A percentile compares a stretch with the other conserved stretches of the same genome.
These are phyloP conservation scores for Chlorella sp. DNA, from an alignment of 139 green algal species.

Conservation along the genomic window DNA sequence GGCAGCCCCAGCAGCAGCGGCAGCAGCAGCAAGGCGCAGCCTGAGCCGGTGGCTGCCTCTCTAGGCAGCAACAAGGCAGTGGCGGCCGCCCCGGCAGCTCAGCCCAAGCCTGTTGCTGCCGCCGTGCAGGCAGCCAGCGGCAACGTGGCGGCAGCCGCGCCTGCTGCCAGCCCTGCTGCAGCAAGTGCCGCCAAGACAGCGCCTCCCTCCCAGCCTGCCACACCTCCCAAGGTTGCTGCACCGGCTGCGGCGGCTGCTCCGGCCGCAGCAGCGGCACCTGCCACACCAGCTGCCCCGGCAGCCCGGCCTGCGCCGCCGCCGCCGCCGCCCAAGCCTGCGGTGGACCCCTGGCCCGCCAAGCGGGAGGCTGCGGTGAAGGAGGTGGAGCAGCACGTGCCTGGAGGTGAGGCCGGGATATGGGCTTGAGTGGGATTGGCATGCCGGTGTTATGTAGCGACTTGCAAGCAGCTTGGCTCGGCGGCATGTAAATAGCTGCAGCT, in stretches of 20 bases:
- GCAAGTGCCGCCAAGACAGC: neutral
- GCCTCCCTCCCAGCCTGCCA: neutral
- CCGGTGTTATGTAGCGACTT: too few relatives aligned
- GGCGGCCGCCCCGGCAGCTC: neutral
- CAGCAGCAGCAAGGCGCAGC: neutral
- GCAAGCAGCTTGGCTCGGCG: too few relatives aligned
- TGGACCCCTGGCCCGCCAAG: neutral
- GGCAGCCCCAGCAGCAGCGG: neutral
- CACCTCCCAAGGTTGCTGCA: neutral
- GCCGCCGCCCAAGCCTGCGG: neutral
- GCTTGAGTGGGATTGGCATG: too few relatives aligned
- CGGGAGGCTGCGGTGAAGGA: neutral
- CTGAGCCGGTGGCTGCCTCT: neutral
- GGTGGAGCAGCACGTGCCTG: conserved; percentile 3
- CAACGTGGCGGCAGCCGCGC: neutral
- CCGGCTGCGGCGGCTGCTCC: neutral
- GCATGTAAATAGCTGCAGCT: too few relatives aligned
- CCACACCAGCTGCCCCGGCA: neutral
- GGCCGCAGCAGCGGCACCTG: neutral
- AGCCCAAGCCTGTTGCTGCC: neutral
- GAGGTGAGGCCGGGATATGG: neutral
- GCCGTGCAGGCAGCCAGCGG: neutral
- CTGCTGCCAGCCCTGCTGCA: neutral
- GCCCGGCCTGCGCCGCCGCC: neutral
- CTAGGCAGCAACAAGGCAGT: neutral